A percentile compares a stretch with the other conserved stretches of the same genome.
Conservation (phyloP, 2,329 filamentous ascomycete species). For the Botrytis deweyae region DNA sequence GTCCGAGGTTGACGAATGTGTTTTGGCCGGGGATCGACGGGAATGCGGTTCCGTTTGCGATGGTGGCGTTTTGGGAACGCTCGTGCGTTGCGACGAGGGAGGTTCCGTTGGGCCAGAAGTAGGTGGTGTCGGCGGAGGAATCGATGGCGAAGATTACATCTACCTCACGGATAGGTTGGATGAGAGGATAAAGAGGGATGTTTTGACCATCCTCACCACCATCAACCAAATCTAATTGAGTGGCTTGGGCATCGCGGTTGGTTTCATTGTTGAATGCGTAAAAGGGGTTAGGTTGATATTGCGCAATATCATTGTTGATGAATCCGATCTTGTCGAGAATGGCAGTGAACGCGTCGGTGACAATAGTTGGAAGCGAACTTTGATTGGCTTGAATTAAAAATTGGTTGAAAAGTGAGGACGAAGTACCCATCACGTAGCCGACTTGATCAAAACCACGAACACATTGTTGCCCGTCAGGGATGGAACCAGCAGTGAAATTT, state of each 20-base stretch:
- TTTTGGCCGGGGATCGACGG: slow-evolving; percentile 70
- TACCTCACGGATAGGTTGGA: slow-evolving; percentile 68
- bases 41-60: slow-evolving; percentile 68
- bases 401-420: slow-evolving; percentile 80
- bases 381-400: slow-evolving; percentile 65
- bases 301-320: slow-evolving; percentile 69
- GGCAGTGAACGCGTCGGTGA: slow-evolving; percentile 51
- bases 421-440: slow-evolving; percentile 83
- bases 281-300: slow-evolving; percentile 76
- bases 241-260: slow-evolving; percentile 55
- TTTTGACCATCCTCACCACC: slow-evolving; percentile 78
- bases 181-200: slow-evolving; percentile 74
- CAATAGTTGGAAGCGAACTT: slow-evolving; percentile 46
- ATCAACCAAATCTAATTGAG: slow-evolving; percentile 69
- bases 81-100: slow-evolving; percentile 72
- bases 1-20: slow-evolving; percentile 74
- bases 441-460: slow-evolving; percentile 79
- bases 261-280: slow-evolving; percentile 58
- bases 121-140: slow-evolving; percentile 68
- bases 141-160: slow-evolving; percentile 83
- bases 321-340: slow-evolving; percentile 57
- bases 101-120: slow-evolving; percentile 75
- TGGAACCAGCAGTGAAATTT: slow-evolving; percentile 62
- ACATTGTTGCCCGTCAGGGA: slow-evolving; percentile 59
- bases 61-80: slow-evolving; percentile 56